Evolutionary conservation across 306 rosid species (phyloP).

Genomic region (Gynostemma pentaphyllum): DNA sequence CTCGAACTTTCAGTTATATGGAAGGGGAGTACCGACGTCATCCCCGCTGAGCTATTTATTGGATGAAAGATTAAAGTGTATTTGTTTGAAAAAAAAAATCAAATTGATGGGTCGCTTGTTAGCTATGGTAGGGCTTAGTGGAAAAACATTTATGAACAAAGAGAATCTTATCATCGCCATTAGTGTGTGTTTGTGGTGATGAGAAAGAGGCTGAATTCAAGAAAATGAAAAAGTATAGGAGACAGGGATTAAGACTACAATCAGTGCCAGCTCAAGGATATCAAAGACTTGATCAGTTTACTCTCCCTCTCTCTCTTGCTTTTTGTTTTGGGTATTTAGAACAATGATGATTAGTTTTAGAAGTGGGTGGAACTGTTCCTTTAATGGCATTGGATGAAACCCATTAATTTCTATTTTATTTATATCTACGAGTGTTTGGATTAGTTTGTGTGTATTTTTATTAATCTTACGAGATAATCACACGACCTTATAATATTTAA

Average conservation of each 20-base stretch:
- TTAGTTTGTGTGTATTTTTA: too few relatives aligned
- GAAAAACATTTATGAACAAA: neutral
- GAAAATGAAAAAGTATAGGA: neutral
- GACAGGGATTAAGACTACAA: constrained; percentile 2
- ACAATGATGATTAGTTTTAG: neutral
- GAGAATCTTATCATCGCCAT: constrained; percentile 5
- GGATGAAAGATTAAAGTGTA: neutral
- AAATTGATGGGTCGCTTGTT: neutral
- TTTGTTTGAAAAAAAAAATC: neutral
- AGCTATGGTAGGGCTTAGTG: neutral
- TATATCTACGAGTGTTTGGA: too few relatives aligned
- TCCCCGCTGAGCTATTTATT: neutral
- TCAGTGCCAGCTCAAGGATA: neutral
- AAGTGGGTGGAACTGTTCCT: constrained; percentile 5
- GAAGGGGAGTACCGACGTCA: too few relatives aligned
- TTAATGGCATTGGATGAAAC: constrained; percentile 1
- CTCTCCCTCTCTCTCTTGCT: neutral
- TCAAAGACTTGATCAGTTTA: neutral
- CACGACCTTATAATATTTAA: too few relatives aligned
- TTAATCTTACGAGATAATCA: too few relatives aligned
- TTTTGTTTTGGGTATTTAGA: too few relatives aligned
- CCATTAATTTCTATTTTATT: too few relatives aligned
- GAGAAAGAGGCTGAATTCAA: neutral
- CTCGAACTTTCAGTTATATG: too few relatives aligned
- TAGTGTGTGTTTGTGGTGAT: neutral